Percentiles rank a stretch among this genome's conserved stretches.
phyloP scores from a whole-genome alignment of 768 basidiomycete genomes.

The Lactarius sanguifluus region DNA sequence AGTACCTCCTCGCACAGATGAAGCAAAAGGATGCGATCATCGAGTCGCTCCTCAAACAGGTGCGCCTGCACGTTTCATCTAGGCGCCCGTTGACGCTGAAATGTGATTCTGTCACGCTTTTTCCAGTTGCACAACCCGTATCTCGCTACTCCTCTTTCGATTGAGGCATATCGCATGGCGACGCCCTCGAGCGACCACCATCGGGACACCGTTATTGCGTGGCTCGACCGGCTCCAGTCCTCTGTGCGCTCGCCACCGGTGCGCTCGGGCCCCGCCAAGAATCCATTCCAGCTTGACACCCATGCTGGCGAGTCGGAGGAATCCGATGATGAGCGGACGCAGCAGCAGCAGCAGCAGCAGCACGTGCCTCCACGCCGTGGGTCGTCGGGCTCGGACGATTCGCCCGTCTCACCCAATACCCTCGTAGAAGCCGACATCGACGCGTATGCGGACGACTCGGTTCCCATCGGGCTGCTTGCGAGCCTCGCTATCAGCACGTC shows the following conservation, averaged over 20 bases:
- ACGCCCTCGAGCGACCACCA: slow-evolving; percentile 72
- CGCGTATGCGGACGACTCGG: slow-evolving; percentile 54
- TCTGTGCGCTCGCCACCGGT: slow-evolving; percentile 53
- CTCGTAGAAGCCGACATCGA: slow-evolving; percentile 35
- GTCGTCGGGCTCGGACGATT: slow-evolving; percentile 24
- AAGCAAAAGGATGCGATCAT: slow-evolving; percentile 87
- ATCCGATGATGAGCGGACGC: slow-evolving; percentile 26
- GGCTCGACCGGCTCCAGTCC: slow-evolving; percentile 69
- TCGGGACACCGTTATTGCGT: slow-evolving; percentile 67
- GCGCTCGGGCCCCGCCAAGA: slow-evolving; percentile 40
- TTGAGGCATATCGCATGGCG: slow-evolving; percentile 75
- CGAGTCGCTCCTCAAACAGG: slow-evolving; percentile 81
- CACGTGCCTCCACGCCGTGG: slow-evolving; percentile 8
- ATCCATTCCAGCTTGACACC: slow-evolving; percentile 45
- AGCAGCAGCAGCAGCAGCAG: slow-evolving; percentile 2
- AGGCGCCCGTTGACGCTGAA: not conserved
- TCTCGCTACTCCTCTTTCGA: slow-evolving; percentile 72
- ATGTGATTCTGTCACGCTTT: not conserved
- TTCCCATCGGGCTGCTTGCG: slow-evolving; percentile 75
- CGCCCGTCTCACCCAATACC: slow-evolving; percentile 29
- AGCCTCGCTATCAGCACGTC: slow-evolving; percentile 64
- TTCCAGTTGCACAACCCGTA: slow-evolving; percentile 76
- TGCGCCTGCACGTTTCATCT: slow-evolving; percentile 33
- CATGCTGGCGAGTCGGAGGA: slow-evolving; percentile 37
- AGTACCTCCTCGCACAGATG: slow-evolving; percentile 82